Evolutionary conservation across 2,329 filamentous ascomycete species (phyloP).

Genomic region (Sporothrix luriei): DNA sequence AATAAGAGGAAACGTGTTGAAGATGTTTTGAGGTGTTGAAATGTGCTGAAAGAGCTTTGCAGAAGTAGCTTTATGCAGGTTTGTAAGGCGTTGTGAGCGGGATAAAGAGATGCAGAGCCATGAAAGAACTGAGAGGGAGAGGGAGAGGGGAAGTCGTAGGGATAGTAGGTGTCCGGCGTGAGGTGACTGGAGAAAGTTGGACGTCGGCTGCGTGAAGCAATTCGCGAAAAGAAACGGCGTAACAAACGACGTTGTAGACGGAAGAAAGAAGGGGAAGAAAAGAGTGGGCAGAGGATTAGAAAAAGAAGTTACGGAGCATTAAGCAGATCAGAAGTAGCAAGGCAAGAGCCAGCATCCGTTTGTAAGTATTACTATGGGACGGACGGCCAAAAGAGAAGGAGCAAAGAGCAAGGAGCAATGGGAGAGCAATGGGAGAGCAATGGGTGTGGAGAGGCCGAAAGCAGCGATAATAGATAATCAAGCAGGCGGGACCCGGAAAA

Average conservation of each 20-base stretch:
- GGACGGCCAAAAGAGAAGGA: neutral
- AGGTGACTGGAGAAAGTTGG: neutral
- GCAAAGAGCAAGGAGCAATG: neutral
- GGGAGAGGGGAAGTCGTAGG: constrained; percentile 5
- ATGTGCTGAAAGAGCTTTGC: constrained; percentile 8
- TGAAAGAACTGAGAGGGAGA: constrained; percentile 34
- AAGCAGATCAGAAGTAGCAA: neutral
- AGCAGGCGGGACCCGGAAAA: constrained; percentile 23
- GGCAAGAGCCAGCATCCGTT: neutral
- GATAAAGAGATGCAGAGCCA: constrained; percentile 30
- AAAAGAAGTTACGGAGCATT: constrained; percentile 14
- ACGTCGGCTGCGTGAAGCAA: constrained; percentile 18
- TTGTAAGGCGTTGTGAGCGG: constrained; percentile 11
- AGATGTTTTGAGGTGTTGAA: neutral
- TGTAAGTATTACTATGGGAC: neutral
- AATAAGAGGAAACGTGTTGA: neutral
- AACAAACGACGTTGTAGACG: constrained; percentile 12
- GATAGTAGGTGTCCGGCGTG: neutral
- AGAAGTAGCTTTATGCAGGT: constrained; percentile 15
- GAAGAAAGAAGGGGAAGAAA: constrained; percentile 37
- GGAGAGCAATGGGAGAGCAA: too few species aligned
- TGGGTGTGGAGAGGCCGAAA: constrained; percentile 29
- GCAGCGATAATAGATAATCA: constrained; percentile 34
- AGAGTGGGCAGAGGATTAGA: constrained; percentile 31
- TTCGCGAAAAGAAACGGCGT: neutral